phyloP scores from a whole-genome alignment of 306 rosid genomes.

The Sicyos edulis region DNA sequence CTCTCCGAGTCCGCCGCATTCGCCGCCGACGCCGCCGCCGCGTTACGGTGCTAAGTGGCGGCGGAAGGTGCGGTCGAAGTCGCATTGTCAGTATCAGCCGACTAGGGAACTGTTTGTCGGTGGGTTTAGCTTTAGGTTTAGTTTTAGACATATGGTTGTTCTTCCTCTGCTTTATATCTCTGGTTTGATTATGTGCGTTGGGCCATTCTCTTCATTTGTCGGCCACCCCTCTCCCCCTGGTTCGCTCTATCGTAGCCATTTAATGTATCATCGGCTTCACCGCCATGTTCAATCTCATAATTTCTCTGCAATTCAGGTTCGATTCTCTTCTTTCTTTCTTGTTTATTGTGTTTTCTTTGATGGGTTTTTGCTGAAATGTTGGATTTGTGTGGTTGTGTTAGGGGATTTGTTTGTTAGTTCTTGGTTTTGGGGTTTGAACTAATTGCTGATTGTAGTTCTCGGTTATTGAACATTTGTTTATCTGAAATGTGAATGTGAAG shows the following conservation, averaged over 20 bases:
- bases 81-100: slow-evolving; percentile 24
- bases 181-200: slow-evolving; percentile 81
- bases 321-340: neutral
- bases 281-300: slow-evolving; percentile 54
- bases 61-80: slow-evolving; percentile 47
- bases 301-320: slow-evolving; percentile 69
- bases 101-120: slow-evolving; percentile 37
- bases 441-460: neutral
- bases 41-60: slow-evolving; percentile 47
- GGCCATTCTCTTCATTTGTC: slow-evolving; percentile 62
- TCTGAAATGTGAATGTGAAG: neutral
- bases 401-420: neutral
- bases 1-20: slow-evolving; percentile 86
- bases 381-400: neutral
- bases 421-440: neutral
- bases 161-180: slow-evolving; percentile 72
- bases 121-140: slow-evolving; percentile 49
- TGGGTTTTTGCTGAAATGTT: neutral
- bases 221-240: slow-evolving; percentile 75
- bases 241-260: slow-evolving; percentile 67
- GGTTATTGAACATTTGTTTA: neutral
- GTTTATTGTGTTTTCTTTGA: neutral
- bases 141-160: slow-evolving; percentile 59
- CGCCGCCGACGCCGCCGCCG: slow-evolving; percentile 36
- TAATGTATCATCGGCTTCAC: slow-evolving; percentile 52